Evolutionary conservation across 805 yeast genomes (phyloP).

Genomic region (Wickerhamiella nectarea): DNA sequence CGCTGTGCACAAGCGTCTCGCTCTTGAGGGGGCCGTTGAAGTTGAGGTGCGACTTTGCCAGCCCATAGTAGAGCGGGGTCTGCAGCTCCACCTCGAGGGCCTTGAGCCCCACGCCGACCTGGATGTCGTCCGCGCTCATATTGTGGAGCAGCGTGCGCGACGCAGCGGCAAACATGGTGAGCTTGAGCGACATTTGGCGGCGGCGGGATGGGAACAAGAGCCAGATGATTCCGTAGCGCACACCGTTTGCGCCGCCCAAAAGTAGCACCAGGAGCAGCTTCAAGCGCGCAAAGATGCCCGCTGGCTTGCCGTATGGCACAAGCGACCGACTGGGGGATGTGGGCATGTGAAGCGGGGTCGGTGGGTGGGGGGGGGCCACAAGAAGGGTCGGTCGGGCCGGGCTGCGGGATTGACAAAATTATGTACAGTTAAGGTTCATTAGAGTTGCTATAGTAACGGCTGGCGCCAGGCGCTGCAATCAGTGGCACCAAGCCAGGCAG

Average conservation of each 20-base stretch:
- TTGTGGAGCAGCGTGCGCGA: constrained; percentile 4
- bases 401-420: no score
- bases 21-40: background rate
- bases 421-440: no score
- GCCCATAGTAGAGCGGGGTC: constrained; percentile 1
- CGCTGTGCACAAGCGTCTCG: background rate
- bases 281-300: background rate
- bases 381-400: no score
- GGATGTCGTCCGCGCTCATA: constrained; percentile 53
- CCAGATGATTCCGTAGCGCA: constrained; percentile 1
- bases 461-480: no score
- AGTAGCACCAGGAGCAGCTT: constrained; percentile 2
- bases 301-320: constrained; percentile 6
- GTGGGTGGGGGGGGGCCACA: background rate
- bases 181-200: background rate
- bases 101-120: constrained; percentile 41
- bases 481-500: no score
- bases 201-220: background rate
- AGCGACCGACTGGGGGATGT: background rate
- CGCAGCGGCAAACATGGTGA: constrained; percentile 8
- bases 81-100: constrained; percentile 21
- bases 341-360: no score
- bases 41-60: constrained; percentile 1
- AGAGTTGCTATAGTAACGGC: no score
- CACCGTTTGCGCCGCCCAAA: background rate